phyloP scores from a whole-genome alignment of 352 stramenopile species.

The Pythium myriotylum region DNA sequence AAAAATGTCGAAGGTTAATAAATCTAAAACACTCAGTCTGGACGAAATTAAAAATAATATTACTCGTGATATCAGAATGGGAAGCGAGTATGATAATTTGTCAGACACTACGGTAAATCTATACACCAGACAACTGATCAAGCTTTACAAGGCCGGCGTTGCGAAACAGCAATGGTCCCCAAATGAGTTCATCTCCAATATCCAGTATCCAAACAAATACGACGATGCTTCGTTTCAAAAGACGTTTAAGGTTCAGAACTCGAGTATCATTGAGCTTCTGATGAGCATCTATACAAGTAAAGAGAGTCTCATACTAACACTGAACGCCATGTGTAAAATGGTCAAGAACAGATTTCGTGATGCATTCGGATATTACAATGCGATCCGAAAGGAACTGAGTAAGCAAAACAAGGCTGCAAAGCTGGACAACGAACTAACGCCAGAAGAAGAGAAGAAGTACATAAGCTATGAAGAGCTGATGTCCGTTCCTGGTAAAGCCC shows the following conservation, averaged over 20 bases:
- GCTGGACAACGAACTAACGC: slow-evolving; percentile 29
- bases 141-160: too few relatives aligned
- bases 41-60: too few relatives aligned
- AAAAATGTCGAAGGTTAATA: slow-evolving; percentile 24
- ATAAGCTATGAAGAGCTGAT: slow-evolving; percentile 29
- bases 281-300: slow-evolving; percentile 24
- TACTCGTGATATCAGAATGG: too few relatives aligned
- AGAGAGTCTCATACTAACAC: slow-evolving; percentile 23
- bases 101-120: too few relatives aligned
- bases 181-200: too few relatives aligned
- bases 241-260: slow-evolving; percentile 24
- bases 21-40: slow-evolving; percentile 2
- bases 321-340: slow-evolving; percentile 28
- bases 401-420: slow-evolving; percentile 29
- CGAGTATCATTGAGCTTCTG: slow-evolving; percentile 16
- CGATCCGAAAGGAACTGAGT: slow-evolving; percentile 28
- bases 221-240: slow-evolving; percentile 24
- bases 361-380: slow-evolving; percentile 27
- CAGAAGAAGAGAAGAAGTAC: slow-evolving; percentile 23
- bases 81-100: too few relatives aligned
- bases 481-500: slow-evolving; percentile 14
- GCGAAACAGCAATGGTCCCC: too few relatives aligned
- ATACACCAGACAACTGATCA: too few relatives aligned
- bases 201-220: slow-evolving; percentile 15
- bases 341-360: slow-evolving; percentile 14